phyloP scores from a whole-genome alignment of 139 green algal species.

The Coccomyxa sp. region DNA sequence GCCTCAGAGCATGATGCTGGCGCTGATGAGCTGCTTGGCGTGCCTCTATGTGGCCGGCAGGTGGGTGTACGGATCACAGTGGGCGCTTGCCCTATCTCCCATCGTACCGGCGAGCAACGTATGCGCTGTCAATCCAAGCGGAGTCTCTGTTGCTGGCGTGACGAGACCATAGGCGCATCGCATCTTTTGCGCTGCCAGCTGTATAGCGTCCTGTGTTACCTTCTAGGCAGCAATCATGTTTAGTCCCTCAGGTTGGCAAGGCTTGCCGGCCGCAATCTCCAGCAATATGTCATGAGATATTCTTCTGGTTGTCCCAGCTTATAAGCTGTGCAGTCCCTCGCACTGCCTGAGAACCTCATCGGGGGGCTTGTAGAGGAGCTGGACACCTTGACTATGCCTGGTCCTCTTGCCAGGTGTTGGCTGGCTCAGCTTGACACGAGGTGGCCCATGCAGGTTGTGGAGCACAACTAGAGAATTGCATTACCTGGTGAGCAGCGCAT shows the following conservation, averaged over 20 bases:
- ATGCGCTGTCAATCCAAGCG: too few species aligned
- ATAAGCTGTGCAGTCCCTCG: too few species aligned
- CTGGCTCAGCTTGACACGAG: too few species aligned
- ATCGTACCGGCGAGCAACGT: too few species aligned
- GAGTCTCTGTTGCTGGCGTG: neutral
- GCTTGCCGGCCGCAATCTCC: too few species aligned
- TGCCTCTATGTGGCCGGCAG: constrained; percentile 31
- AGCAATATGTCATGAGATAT: too few species aligned
- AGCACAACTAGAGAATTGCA: constrained; percentile 26
- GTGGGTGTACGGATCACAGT: neutral
- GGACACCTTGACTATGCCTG: too few species aligned
- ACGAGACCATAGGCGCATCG: neutral
- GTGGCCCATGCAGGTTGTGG: constrained; percentile 41
- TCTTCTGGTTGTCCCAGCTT: too few species aligned
- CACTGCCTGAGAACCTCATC: too few species aligned
- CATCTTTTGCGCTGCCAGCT: neutral
- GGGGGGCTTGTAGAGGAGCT: too few species aligned
- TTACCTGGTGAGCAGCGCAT: constrained; percentile 20
- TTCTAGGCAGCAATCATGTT: neutral
- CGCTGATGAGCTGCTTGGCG: constrained; percentile 21
- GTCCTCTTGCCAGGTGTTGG: too few species aligned
- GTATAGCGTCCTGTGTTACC: neutral
- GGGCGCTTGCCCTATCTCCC: too few species aligned
- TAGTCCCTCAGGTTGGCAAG: neutral
- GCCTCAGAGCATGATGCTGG: constrained; percentile 7